Percentiles rank a stretch among this genome's conserved stretches.
Conservation (phyloP, 1,139 yeast species). For the Casaregolazyma suthepensis region DNA sequence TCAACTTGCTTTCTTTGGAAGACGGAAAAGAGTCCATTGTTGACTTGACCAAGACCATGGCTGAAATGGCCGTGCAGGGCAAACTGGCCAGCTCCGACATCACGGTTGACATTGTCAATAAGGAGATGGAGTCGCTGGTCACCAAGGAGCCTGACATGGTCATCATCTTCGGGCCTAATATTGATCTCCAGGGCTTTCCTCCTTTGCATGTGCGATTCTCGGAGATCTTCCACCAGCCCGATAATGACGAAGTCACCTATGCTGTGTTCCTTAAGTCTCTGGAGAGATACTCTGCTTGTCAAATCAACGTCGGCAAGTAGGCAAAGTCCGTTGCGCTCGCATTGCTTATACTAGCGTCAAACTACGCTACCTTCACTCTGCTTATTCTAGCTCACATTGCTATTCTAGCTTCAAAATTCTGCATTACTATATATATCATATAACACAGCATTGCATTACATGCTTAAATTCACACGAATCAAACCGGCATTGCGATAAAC, state of each 20-base stretch:
- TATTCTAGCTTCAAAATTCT: slow-evolving; percentile 1
- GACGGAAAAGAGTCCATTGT: slow-evolving; percentile 92
- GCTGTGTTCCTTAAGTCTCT: slow-evolving; percentile 82
- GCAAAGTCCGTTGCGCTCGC: too few relatives aligned
- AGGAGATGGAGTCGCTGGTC: slow-evolving; percentile 67
- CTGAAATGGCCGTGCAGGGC: slow-evolving; percentile 58
- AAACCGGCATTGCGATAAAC: slow-evolving; percentile 43
- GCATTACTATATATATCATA: not conserved
- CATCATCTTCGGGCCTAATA: slow-evolving; percentile 73
- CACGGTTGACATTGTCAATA: slow-evolving; percentile 66
- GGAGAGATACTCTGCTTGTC: slow-evolving; percentile 70
- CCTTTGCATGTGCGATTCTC: slow-evolving; percentile 95
- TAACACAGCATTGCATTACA: slow-evolving; percentile 3
- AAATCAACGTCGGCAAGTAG: slow-evolving; percentile 78
- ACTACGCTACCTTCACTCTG: too few relatives aligned
- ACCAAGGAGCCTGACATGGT: slow-evolving; percentile 89
- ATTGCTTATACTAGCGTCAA: too few relatives aligned
- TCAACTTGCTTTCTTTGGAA: slow-evolving; percentile 60
- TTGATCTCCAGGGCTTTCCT: slow-evolving; percentile 90
- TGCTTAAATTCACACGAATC: not conserved
- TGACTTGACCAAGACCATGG: slow-evolving; percentile 80
- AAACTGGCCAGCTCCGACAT: slow-evolving; percentile 65
- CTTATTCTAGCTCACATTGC: too few relatives aligned
- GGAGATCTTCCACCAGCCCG: slow-evolving; percentile 88
- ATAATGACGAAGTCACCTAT: slow-evolving; percentile 76